phyloP scores from a whole-genome alignment of 1,139 yeast genomes.

The Pichia norvegensis region DNA sequence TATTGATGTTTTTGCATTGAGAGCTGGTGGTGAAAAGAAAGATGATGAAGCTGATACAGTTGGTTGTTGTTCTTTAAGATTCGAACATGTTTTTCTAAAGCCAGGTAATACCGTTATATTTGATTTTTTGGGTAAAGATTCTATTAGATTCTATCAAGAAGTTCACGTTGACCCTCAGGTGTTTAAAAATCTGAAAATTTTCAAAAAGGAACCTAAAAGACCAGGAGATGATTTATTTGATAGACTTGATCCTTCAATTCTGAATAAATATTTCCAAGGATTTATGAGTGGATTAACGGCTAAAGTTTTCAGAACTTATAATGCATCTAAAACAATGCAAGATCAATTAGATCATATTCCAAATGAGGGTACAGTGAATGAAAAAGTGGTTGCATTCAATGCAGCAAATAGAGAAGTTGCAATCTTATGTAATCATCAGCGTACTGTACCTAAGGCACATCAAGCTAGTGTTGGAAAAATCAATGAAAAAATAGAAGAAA shows the following conservation, averaged over 20 bases:
- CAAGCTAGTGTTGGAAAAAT: slow-evolving; percentile 74
- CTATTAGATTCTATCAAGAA: slow-evolving; percentile 85
- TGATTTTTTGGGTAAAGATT: slow-evolving; percentile 94
- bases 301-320: slow-evolving; percentile 94
- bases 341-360: slow-evolving; percentile 79
- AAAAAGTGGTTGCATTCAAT: slow-evolving; percentile 78
- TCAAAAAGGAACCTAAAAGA: slow-evolving; percentile 79
- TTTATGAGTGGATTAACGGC: slow-evolving; percentile 95
- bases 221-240: slow-evolving; percentile 93
- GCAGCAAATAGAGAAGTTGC: slow-evolving; percentile 97
- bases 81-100: slow-evolving; percentile 75
- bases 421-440: slow-evolving; percentile 93
- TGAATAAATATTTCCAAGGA: slow-evolving; percentile 79
- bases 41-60: slow-evolving; percentile 98
- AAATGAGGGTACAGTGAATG: slow-evolving; percentile 80
- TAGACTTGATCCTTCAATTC: slow-evolving; percentile 71
- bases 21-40: slow-evolving; percentile 98
- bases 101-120: slow-evolving; percentile 87
- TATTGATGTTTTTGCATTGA: slow-evolving; percentile 87
- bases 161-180: slow-evolving; percentile 87
- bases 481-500: slow-evolving; percentile 65
- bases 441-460: slow-evolving; percentile 81
- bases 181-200: slow-evolving; percentile 77
- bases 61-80: slow-evolving; percentile 92
- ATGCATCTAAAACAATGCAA: slow-evolving; percentile 95